These are phyloP conservation scores for Pseudoturritis turrita DNA, from an alignment of 345 rosid genomes.

Conservation along the genomic window DNA sequence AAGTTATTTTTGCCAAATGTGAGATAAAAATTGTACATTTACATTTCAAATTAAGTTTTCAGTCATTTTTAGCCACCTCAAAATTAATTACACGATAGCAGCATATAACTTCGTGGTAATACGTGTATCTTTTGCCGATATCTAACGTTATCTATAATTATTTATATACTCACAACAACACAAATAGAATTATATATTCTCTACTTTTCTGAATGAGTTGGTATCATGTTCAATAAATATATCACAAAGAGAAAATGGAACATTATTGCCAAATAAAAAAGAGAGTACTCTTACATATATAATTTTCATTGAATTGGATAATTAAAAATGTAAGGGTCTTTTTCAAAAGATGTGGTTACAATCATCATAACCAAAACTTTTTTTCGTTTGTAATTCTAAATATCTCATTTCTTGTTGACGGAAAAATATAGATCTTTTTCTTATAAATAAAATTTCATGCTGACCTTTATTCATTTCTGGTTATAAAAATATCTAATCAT, in stretches of 20 bases:
- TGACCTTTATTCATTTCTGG: constrained; percentile 1
- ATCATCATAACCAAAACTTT: constrained; percentile 26
- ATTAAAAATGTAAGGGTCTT: constrained; percentile 9
- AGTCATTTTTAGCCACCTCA: too few relatives aligned
- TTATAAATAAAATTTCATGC: neutral
- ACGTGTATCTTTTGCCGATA: constrained; percentile 13
- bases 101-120: constrained; percentile 16
- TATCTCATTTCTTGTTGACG: constrained; percentile 4
- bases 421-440: neutral
- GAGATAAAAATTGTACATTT: too few relatives aligned
- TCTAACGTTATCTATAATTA: neutral
- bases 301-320: neutral
- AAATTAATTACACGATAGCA: neutral
- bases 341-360: constrained; percentile 30
- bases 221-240: constrained; percentile 18
- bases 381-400: neutral
- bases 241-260: neutral
- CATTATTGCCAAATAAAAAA: neutral
- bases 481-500: constrained; percentile 21
- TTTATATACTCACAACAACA: neutral
- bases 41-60: too few relatives aligned
- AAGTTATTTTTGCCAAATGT: too few relatives aligned
- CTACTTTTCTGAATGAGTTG: constrained; percentile 5
- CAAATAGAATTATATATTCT: neutral
- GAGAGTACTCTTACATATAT: neutral